Conservation (phyloP, 2,329 filamentous ascomycete genomes). For the Fusarium torulosum region DNA sequence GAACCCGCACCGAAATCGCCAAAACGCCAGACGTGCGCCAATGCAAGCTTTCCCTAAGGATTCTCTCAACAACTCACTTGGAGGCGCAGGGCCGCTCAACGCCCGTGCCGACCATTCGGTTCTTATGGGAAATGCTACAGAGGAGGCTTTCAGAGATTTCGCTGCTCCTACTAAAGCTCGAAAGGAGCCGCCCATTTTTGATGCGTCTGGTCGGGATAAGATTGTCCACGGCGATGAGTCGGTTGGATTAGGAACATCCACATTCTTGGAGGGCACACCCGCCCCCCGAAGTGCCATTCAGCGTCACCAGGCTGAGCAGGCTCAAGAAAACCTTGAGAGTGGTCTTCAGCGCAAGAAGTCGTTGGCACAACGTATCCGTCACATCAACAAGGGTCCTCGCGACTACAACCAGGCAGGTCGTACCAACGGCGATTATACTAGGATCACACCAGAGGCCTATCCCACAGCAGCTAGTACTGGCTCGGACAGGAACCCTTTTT, state of each 20-base stretch:
- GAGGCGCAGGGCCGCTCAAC: conserved; percentile 88
- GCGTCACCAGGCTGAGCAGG: conserved; percentile 77
- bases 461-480: conserved; percentile 52
- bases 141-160: conserved; percentile 91
- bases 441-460: conserved; percentile 56
- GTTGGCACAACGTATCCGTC: conserved; percentile 89
- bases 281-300: conserved; percentile 84
- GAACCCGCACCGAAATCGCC: conserved; percentile 92
- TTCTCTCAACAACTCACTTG: conserved; percentile 91
- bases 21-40: conserved; percentile 83
- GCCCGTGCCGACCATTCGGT: conserved; percentile 83
- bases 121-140: conserved; percentile 83
- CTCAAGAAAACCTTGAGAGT: conserved; percentile 66
- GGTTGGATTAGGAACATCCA: conserved; percentile 89
- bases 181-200: conserved; percentile 68
- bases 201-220: conserved; percentile 75
- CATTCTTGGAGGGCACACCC: conserved; percentile 93
- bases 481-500: conserved; percentile 78
- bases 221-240: conserved; percentile 87
- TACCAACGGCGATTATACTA: conserved; percentile 60
- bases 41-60: conserved; percentile 97
- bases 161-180: conserved; percentile 56
- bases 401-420: conserved; percentile 70
- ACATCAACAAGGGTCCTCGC: conserved; percentile 79
- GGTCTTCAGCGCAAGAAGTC: conserved; percentile 93